Conservation (phyloP, 225 moss, liverwort and hornwort genomes). For the Straminergon stramineum region DNA sequence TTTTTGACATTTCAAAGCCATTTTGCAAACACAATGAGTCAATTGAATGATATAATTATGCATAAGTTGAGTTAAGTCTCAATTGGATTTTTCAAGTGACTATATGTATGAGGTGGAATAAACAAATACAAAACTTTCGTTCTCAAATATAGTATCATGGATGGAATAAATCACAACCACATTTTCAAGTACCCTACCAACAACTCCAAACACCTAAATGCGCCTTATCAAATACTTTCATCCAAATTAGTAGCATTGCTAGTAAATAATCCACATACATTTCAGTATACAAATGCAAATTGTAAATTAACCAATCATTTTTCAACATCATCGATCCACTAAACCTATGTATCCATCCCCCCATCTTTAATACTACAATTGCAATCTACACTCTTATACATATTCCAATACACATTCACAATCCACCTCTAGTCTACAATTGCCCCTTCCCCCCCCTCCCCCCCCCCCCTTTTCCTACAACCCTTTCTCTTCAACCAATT, state of each 20-base stretch:
- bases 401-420: neutral
- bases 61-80: neutral
- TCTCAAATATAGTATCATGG: neutral
- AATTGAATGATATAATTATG: neutral
- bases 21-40: too few relatives aligned
- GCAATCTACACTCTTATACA: neutral
- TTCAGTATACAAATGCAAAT: neutral
- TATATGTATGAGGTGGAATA: too few relatives aligned
- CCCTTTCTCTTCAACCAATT: neutral
- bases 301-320: neutral
- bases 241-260: neutral
- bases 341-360: neutral
- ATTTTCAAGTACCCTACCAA: neutral
- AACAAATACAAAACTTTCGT: neutral
- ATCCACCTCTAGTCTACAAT: neutral
- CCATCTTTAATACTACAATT: neutral
- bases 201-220: neutral
- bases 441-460: too few relatives aligned
- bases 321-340: neutral
- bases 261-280: neutral
- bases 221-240: neutral
- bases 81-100: neutral
- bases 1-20: too few relatives aligned
- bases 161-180: neutral
- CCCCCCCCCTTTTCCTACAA: fast-evolving